A percentile compares a stretch with the other conserved stretches of the same genome.
Evolutionary conservation across 306 rosid species (phyloP).

Genomic region (Vicia sativa): DNA sequence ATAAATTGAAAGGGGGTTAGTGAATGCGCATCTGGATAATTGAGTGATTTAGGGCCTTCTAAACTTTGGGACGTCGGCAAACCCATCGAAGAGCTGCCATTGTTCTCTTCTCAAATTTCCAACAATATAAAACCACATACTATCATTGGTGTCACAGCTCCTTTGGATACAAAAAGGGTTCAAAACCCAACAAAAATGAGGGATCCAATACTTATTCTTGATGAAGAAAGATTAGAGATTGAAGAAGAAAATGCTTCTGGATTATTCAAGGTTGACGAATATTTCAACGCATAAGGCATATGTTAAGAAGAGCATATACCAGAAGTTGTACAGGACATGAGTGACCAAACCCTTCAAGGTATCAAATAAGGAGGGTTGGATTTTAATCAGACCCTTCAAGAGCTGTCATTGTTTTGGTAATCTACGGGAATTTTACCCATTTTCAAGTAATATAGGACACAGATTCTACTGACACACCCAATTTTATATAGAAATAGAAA

Average conservation of each 20-base stretch:
- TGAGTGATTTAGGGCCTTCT: background rate
- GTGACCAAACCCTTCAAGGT: background rate
- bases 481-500: slow-evolving; percentile 15
- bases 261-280: background rate
- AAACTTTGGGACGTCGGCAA: background rate
- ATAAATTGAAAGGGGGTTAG: background rate
- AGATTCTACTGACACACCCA: slow-evolving; percentile 3
- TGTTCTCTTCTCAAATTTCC: background rate
- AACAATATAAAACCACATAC: background rate
- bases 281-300: background rate
- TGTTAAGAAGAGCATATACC: background rate
- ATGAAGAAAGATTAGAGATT: background rate
- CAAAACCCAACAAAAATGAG: background rate
- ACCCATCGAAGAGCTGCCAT: background rate
- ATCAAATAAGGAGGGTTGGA: background rate
- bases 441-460: background rate
- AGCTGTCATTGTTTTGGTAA: background rate
- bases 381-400: background rate
- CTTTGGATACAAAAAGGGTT: background rate
- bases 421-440: background rate
- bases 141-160: background rate
- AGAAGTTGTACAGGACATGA: background rate
- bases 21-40: background rate
- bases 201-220: background rate
- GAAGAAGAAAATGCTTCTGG: background rate